Evolutionary conservation across 148 eudicot species (phyloP).

Genomic region (Vaccinium vitisidaea): DNA sequence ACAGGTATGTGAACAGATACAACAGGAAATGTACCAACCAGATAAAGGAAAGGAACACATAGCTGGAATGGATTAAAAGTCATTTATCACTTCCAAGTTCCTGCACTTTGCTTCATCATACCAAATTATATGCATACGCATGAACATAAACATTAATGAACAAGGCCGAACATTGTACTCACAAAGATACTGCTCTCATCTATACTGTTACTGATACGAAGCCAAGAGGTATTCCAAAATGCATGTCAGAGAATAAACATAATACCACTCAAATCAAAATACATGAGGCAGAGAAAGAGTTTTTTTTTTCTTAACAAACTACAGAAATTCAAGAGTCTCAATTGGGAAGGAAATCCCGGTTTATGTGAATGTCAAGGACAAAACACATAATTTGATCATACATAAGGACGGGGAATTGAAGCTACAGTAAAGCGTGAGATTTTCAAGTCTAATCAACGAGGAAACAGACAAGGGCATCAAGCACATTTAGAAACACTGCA

Average conservation of each 20-base stretch:
- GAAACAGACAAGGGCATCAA: background rate
- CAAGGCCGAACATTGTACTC: background rate
- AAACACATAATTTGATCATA: background rate
- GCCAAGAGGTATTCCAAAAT: background rate
- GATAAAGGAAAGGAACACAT: background rate
- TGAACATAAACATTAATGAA: background rate
- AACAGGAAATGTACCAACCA: background rate
- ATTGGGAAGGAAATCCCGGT: background rate
- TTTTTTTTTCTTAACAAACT: background rate
- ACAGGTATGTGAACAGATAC: background rate
- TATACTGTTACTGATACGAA: background rate
- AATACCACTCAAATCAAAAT: background rate
- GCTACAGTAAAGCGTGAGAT: background rate
- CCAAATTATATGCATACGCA: background rate
- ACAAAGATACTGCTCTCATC: background rate
- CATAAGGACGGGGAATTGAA: background rate
- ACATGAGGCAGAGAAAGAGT: background rate
- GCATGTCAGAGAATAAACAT: background rate
- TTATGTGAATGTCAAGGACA: background rate
- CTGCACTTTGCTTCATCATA: background rate
- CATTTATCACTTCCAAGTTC: background rate
- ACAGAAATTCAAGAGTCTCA: background rate
- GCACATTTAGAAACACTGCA: background rate
- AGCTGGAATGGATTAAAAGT: background rate
- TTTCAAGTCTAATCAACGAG: background rate